Evolutionary conservation across 257 asterid species (phyloP).

Genomic region (Primulina eburnea): DNA sequence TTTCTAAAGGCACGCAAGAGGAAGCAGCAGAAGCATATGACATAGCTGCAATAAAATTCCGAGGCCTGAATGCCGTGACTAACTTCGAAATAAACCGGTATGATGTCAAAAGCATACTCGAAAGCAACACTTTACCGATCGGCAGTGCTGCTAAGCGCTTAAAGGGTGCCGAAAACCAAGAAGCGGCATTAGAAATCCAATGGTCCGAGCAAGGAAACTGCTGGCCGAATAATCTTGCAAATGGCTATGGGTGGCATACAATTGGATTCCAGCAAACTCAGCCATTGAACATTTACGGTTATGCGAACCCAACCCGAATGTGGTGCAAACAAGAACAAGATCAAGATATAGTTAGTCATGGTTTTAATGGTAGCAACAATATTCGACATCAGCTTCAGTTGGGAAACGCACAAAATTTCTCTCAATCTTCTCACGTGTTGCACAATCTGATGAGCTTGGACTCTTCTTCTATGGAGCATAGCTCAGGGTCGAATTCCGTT

Average conservation of each 20-base stretch:
- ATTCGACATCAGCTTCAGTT: slow-evolving; percentile 41
- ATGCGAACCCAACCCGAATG: slow-evolving; percentile 37
- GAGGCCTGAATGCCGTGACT: slow-evolving; percentile 75
- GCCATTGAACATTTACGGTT: slow-evolving; percentile 43
- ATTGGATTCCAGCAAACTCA: slow-evolving; percentile 61
- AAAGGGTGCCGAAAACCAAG: slow-evolving; percentile 62
- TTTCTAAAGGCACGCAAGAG: slow-evolving; percentile 66
- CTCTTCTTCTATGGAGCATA: slow-evolving; percentile 39
- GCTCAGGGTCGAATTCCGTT: slow-evolving; percentile 26
- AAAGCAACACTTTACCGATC: slow-evolving; percentile 64
- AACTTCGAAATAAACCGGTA: slow-evolving; percentile 78
- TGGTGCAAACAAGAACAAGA: slow-evolving; percentile 78
- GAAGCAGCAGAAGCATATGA: slow-evolving; percentile 96
- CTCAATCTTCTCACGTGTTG: slow-evolving; percentile 39
- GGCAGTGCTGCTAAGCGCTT: slow-evolving; percentile 81
- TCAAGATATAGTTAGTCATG: slow-evolving; percentile 19
- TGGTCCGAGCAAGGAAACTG: slow-evolving; percentile 33
- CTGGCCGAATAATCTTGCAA: slow-evolving; percentile 28
- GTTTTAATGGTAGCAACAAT: slow-evolving; percentile 25
- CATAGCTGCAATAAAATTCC: slow-evolving; percentile 87
- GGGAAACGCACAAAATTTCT: slow-evolving; percentile 41
- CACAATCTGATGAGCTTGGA: slow-evolving; percentile 54
- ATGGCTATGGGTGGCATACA: slow-evolving; percentile 48
- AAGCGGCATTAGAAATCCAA: slow-evolving; percentile 46
- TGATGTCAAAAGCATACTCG: slow-evolving; percentile 78